Evolutionary conservation across 495 filamentous ascomycete genomes (phyloP), one percentile per base, ranked within the genome.

Genomic region (Penicillium simplicissimum): DNA sequence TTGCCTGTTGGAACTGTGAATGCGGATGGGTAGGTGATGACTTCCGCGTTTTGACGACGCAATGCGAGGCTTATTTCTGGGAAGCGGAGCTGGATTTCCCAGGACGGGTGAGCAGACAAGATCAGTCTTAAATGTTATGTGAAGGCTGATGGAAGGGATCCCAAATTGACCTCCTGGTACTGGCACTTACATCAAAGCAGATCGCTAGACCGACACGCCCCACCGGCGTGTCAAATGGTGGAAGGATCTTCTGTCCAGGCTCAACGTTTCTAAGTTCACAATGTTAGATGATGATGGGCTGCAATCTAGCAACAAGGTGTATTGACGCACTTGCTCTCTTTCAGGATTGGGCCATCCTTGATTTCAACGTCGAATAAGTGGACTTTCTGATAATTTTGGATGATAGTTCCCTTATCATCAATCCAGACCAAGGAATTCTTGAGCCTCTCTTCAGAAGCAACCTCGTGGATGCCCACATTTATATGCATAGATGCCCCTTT

Each of bases 391-490:
- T 93, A 91, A 8, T 80, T 80, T 14, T 88, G 80, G 19, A 74
- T 73, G 54, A 93, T 87, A 8, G 76, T 66, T 1, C 90, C 89
- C 4, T 78, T 71, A 40, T 83, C 82, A 67, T 89, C 74, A 61
- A 93, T 91, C 88, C 88, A 92, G 34, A 89, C 75, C 23, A 88
- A 78, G 10, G 82, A 85, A 66, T 90, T 90, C 62, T 82, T 85
- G 23, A 90, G 79, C 59, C 75, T 79, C 28, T 76, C 76, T 21
- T 80, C 78, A n/a, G 79, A 60, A 11, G 86, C 82, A 8, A 89
- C 87, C 54, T 92, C 91, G 74, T 97, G 94, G 52, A 97, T 87
- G 0, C 95, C 95, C 40, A 97, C 92, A 74, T 92, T 91, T 61
- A 97, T 90, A 17, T 90, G 82, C 1, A 97, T 67, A 0, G 71